Evolutionary conservation across 2,329 filamentous ascomycete species (phyloP), one percentile per base, ranked within the genome.

Genomic region (Sclerotinia borealis): DNA sequence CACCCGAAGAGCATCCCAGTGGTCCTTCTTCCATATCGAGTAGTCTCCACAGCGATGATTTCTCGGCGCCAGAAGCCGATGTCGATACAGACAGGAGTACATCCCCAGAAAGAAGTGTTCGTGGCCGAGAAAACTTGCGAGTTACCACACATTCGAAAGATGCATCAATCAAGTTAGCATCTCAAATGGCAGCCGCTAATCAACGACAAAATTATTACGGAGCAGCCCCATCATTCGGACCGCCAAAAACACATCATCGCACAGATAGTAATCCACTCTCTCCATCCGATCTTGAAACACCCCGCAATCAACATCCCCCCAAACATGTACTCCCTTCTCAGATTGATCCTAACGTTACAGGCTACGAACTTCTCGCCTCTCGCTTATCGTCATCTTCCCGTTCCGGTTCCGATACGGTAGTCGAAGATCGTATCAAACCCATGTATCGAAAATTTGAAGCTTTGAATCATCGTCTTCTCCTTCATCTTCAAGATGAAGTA

Each of bases 401-500:
- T 36, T 34, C 61, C 7, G 56, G 55, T 34, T 65, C 63, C 1
- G 68, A 75, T 10, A 59, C 61, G 10, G 67, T 68, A 36, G 51
- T 65, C 17, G 66, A 65, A 39, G 55, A 63, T 29, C 64, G 63
- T 1, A 72, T 74, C 54, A 72, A 71, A 51, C 91, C 91, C 1
- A 83, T 96, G 64, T 96, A 96, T 74, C 85, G 93, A 49, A 88
- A 88, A 63, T 97, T 97, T 71, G 88, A 91, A 73, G 82, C 85
- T 13, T 78, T 96, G 22, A 93, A 95, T 70, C 92, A 96, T 73
- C 87, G 93, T 3, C 78, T 96, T 3, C 78, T 97, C 3, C 79
- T 96, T 0, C 87, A 95, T 66, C 80, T 96, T 19, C 93, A 96
- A 75, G 92, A 96, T 72, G 91, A 96, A 74, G 84, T 96, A 22